Percentiles rank a stretch among this genome's conserved stretches.
These are phyloP conservation scores for Mycena crocata DNA, from an alignment of 768 basidiomycete genomes.

Conservation along the genomic window DNA sequence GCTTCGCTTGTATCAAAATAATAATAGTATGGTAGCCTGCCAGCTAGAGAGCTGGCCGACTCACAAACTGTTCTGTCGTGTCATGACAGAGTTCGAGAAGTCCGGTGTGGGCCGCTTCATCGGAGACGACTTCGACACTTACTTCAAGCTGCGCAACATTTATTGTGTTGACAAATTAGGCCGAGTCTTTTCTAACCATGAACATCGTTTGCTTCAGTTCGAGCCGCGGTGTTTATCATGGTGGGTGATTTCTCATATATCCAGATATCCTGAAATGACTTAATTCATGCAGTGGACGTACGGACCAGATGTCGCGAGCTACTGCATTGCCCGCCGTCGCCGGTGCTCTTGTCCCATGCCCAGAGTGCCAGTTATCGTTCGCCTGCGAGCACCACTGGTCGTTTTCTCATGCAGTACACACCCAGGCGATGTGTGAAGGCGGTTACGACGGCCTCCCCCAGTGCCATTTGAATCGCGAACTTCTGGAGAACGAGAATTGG, in stretches of 20 bases:
- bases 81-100: background rate
- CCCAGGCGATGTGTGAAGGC: background rate
- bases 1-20: background rate
- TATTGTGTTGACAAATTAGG: background rate
- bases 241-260: background rate
- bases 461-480: background rate
- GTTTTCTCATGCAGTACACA: background rate
- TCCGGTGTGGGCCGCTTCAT: background rate
- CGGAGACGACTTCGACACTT: background rate
- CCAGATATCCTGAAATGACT: background rate
- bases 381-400: background rate
- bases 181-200: background rate
- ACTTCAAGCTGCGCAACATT: background rate
- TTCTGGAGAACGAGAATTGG: background rate
- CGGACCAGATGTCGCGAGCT: background rate
- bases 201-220: background rate
- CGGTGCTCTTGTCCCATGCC: background rate
- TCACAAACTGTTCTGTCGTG: background rate
- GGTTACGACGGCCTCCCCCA: background rate
- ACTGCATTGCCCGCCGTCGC: too few species aligned
- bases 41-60: background rate
- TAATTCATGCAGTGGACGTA: background rate
- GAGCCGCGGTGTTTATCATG: background rate
- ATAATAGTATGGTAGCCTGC: background rate
- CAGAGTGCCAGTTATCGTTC: background rate